Evolutionary conservation across 805 yeast species (phyloP), one percentile per base, ranked within the genome.

Genomic region (Yarrowia divulgata): DNA sequence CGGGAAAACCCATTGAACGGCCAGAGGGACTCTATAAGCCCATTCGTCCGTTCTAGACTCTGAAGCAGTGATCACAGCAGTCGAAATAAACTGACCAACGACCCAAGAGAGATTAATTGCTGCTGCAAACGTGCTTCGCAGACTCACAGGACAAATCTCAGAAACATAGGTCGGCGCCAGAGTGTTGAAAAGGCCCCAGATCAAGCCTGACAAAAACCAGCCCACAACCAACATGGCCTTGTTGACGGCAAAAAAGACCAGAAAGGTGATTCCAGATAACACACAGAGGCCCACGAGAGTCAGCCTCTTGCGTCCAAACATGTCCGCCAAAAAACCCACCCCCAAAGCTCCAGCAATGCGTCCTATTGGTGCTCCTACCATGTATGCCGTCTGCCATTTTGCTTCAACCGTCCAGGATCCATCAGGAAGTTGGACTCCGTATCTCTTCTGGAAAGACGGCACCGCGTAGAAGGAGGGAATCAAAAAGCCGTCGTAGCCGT

Each of bases 401-500:
- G 72, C 71, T 14, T 70, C 46, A n/a, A 57, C 19, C 8, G 67
- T 45, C 39, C 68, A 71, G 14, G 9, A 19, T n/a, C 68, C 64
- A 29, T 66, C 46, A 14, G 35, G 29, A n/a, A 50, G 16, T 13
- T 54, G 67, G 8, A 54, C 62, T 1, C 87, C 87, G 71, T 78
- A 84, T 71, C 78, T 79, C 67, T 73, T 72, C 54, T 76, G 75
- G 71, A 84, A 84, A 23, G 81, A 79, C 1, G 85, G 84, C 72
- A 81, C 79, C 3, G 81, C 85, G 74, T 77, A 84, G 72, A 84
- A 79, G 5, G 81, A 76, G 39, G 76, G 74, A 63, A 84, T 75
- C 60, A 84, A 74, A 57, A 77, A 77, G 19, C 78, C 74, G 72
- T 84, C 87, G 74, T 81, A 84, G 23, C 85, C 86, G 72, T 82